These are phyloP conservation scores for Pterula multifida DNA, from an alignment of 1,284 basidiomycete genomes.

Conservation along the genomic window DNA sequence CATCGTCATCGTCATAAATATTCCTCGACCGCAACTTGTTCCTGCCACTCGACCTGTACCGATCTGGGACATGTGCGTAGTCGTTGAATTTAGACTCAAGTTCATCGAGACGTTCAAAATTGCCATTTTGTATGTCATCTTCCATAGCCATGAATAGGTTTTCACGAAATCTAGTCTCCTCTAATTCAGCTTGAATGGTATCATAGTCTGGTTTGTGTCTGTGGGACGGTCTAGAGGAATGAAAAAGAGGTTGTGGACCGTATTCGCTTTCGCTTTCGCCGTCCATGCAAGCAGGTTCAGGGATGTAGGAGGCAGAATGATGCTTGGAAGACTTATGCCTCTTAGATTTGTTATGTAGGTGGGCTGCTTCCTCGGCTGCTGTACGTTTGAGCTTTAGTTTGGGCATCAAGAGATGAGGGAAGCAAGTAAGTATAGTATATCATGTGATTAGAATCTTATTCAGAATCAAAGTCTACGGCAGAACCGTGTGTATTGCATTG, in stretches of 20 bases:
- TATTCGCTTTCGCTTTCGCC: not conserved
- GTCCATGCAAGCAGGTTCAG: slow-evolving; percentile 3
- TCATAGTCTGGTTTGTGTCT: slow-evolving; percentile 32
- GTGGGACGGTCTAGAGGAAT: slow-evolving; percentile 4
- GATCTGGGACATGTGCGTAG: slow-evolving; percentile 52
- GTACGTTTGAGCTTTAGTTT: slow-evolving; percentile 65
- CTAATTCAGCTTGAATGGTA: slow-evolving; percentile 36
- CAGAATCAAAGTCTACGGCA: too few species aligned
- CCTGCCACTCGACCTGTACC: slow-evolving; percentile 28
- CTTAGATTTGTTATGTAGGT: slow-evolving; percentile 34
- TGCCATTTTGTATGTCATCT: slow-evolving; percentile 36
- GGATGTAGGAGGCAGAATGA: slow-evolving; percentile 1
- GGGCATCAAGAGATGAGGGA: slow-evolving; percentile 24
- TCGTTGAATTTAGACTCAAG: slow-evolving; percentile 53
- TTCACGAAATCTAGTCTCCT: slow-evolving; percentile 53
- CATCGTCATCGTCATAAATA: slow-evolving; percentile 29
- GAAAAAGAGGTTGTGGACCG: slow-evolving; percentile 7
- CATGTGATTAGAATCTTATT: too few species aligned
- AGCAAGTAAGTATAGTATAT: not conserved
- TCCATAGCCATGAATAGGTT: slow-evolving; percentile 59
- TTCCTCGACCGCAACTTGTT: slow-evolving; percentile 15
- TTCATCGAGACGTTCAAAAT: slow-evolving; percentile 32
- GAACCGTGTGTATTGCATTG: too few species aligned
- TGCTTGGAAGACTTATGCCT: slow-evolving; percentile 15
- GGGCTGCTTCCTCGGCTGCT: slow-evolving; percentile 51